Evolutionary conservation across 805 yeast genomes (phyloP), one percentile per base, ranked within the genome.

Genomic region (Lipomyces spencermartinsiae): DNA sequence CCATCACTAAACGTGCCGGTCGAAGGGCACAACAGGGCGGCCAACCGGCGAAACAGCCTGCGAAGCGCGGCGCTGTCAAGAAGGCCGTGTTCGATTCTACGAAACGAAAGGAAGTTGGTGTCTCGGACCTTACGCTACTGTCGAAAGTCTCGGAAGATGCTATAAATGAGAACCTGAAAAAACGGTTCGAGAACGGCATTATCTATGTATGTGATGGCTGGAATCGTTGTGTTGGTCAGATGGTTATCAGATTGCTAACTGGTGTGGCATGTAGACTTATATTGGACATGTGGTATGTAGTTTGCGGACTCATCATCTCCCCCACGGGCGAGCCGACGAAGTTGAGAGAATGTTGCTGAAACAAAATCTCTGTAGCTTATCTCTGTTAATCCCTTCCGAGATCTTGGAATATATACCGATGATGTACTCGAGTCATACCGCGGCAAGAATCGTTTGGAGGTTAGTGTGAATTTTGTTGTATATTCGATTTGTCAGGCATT

Each of bases 81-180:
- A 94, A 94, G 82, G 75, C 76, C 29, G 98, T 98, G 14, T 95
- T 93, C 77, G 98, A 95, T 74, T 80, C 89, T 43, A 82, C 87
- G 63, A 93, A 93, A 81, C 92, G 92, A 84, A 92, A 93, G 78
- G 98, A 95, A 79, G 98, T 95, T n/a, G 99, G 99, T 63, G 98
- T 95, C 8, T 89, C 97, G 56, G 99, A 95, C 79, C 83, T 95
- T 76, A 95, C 99, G 0, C 81, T 95, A 63, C 83, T 95, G 69
- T 89, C 97, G 34, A 90, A 89, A 69, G 94, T 95, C 75, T 85
- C 95, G 58, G 98, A 95, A 78, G 97, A 92, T 67, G 85, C 97
- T 55, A 95, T 95, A 81, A 92, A 93, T 76, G 97, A 93, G 22
- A 95, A 95, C 79, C 82, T 95, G 73, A 87, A 92, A 76, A 92